A percentile compares a stretch with the other conserved stretches of the same genome.
Conservation (phyloP, 768 basidiomycete species). For the Rhizopogon sp. region DNA sequence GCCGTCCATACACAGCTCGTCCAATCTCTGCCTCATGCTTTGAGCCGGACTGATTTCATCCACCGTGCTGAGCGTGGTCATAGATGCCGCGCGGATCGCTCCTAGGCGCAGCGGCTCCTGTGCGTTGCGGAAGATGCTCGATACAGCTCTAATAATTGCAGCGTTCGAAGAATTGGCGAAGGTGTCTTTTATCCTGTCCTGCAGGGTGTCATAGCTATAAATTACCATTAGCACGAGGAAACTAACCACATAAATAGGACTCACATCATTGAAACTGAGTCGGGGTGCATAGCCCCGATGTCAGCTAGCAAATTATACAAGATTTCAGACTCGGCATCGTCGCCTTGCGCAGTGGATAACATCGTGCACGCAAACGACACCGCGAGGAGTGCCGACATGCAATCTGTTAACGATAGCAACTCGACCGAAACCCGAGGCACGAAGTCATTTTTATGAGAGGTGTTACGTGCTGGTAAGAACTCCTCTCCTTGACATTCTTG, state of each 20-base stretch:
- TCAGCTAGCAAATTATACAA: constrained; percentile 74
- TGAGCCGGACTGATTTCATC: constrained; percentile 44
- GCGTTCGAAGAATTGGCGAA: constrained; percentile 72
- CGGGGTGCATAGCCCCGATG: constrained; percentile 61
- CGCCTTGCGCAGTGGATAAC: constrained; percentile 68
- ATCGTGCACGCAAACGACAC: constrained; percentile 75
- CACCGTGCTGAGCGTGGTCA: constrained; percentile 58
- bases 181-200: constrained; percentile 69
- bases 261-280: constrained; percentile 67
- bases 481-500: constrained; percentile 56
- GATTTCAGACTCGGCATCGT: constrained; percentile 78
- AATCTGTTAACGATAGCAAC: constrained; percentile 58
- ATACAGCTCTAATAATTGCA: constrained; percentile 62
- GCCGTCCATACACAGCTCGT: constrained; percentile 71
- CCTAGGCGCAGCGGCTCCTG: constrained; percentile 45
- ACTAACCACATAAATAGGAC: constrained; percentile 26
- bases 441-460: constrained; percentile 36
- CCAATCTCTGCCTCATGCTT: constrained; percentile 50
- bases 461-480: constrained; percentile 32
- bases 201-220: constrained; percentile 66
- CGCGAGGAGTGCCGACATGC: constrained; percentile 62
- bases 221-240: constrained; percentile 4
- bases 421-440: constrained; percentile 51
- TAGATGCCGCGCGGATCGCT: constrained; percentile 43
- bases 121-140: constrained; percentile 71